Evolutionary conservation across 345 rosid species (phyloP).

Genomic region (Eucalyptus shirleyi): DNA sequence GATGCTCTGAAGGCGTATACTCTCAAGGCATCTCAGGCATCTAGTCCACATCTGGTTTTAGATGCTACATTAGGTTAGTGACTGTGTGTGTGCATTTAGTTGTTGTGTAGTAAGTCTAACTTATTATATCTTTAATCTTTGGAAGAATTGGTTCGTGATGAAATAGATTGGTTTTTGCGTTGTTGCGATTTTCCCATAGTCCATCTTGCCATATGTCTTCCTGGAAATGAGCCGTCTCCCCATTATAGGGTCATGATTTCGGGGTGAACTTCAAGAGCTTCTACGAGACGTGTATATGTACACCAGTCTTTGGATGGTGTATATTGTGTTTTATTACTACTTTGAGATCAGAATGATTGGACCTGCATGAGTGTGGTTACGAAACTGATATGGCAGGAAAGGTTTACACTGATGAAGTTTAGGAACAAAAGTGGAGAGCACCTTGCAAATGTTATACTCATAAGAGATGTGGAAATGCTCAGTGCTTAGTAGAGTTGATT

Average conservation of each 20-base stretch:
- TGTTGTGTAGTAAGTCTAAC: not conserved
- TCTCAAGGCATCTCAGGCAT: conserved; percentile 68
- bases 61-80: conserved; percentile 84
- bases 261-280: not conserved
- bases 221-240: not conserved
- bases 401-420: not conserved
- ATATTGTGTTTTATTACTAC: not conserved
- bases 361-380: not conserved
- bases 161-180: not conserved
- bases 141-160: not conserved
- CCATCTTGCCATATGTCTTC: not conserved
- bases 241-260: not conserved
- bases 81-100: not conserved
- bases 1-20: conserved; percentile 98
- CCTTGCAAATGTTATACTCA: not conserved
- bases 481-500: not conserved
- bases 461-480: not conserved
- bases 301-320: not conserved
- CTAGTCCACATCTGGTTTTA: conserved; percentile 64
- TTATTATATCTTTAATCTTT: not conserved
- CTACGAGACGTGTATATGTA: not conserved
- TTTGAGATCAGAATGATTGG: not conserved
- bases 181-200: not conserved
- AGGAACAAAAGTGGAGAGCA: not conserved
- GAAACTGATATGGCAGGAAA: not conserved